phyloP scores from a whole-genome alignment of 2,329 filamentous ascomycete species.

The Nannizzia gypsea region DNA sequence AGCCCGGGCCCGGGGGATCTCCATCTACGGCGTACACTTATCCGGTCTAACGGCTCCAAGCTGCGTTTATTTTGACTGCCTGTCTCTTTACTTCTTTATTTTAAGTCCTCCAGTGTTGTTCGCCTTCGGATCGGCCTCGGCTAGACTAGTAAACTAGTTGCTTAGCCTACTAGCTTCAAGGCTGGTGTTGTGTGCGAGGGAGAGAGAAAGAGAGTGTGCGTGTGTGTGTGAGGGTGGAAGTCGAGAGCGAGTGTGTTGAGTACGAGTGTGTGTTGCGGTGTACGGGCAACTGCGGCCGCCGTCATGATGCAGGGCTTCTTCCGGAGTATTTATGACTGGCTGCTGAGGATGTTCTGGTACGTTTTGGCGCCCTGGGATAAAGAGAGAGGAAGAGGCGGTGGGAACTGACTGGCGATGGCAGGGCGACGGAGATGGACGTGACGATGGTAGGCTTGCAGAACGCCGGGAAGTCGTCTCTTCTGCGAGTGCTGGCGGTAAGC shows the following conservation, averaged over 20 bases:
- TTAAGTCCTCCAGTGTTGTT: not conserved
- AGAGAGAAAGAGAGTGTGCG: too few species aligned
- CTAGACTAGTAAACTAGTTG: not conserved
- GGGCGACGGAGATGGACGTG: constrained; percentile 99
- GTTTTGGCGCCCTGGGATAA: constrained; percentile 22
- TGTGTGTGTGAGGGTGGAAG: too few species aligned
- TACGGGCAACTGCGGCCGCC: not conserved
- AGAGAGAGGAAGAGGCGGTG: not conserved
- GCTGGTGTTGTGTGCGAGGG: too few species aligned
- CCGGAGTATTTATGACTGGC: constrained; percentile 93
- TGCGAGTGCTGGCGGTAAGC: constrained; percentile 89
- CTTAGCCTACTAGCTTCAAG: too few species aligned
- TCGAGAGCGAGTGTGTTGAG: not conserved
- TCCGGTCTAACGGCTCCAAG: too few species aligned
- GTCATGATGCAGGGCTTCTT: constrained; percentile 80
- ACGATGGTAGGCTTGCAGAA: constrained; percentile 98
- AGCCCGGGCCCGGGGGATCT: too few species aligned
- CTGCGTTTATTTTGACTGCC: too few species aligned
- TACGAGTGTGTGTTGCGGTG: not conserved
- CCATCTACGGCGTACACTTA: too few species aligned
- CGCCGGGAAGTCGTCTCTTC: constrained; percentile 89
- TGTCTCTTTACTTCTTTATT: not conserved
- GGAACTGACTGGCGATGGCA: constrained; percentile 27
- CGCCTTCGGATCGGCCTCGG: not conserved
- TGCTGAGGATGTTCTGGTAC: constrained; percentile 94